Base-by-base conservation (phyloP, 2,329 filamentous ascomycete species). In the Talaromyces marneffei region DNA sequence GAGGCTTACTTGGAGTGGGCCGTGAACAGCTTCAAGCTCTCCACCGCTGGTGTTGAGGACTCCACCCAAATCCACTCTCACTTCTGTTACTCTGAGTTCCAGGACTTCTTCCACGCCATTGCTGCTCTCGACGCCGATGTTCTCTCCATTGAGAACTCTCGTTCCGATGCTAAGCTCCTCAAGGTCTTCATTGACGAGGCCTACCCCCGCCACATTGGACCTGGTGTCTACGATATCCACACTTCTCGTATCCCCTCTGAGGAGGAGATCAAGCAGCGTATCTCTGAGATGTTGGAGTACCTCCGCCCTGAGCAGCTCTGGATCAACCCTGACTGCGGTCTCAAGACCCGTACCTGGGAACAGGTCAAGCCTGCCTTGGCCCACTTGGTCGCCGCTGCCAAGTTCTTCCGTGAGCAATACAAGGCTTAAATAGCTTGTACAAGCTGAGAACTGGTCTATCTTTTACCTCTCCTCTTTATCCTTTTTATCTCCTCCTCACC, bases 21-120 rank as follows among this genome's bases (percentile, higher is more conserved):
- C 64, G 94, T 99, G 73, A 88, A 96, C 82, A 92, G 92, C 72
- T 99, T 99, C 92, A 92, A 91, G 78, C 91, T 99, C 69, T 88
- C 93, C 68, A 95, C 92, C 71, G 87, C 92, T 64, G 94, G 92
- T 78, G 93, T 99, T 65, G 82, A 92, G 81, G 91, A 99, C 80
- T 90, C 89, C 63, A 99, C 94, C 69, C 94, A 99, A 86, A 97
- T 99, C 79, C 94, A 99, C 89, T 97, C 92, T 66, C 94, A 99
- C 85, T 99, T 99, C 90, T 99, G 94, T 81, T 99, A 99, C 88
- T 97, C 94, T 58, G 94, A 99, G 86, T 99, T 99, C 91, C 94
- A 99, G 83, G 94, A 99, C 85, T 99, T 99, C 87, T 99, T 99
- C 92, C 91, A 97, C 82, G 94, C 94, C 81, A 99, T 99, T 72